Evolutionary conservation across 2,329 filamentous ascomycete species (phyloP), one percentile per base, ranked within the genome.

Genomic region (Cladophialophora chaetospira): DNA sequence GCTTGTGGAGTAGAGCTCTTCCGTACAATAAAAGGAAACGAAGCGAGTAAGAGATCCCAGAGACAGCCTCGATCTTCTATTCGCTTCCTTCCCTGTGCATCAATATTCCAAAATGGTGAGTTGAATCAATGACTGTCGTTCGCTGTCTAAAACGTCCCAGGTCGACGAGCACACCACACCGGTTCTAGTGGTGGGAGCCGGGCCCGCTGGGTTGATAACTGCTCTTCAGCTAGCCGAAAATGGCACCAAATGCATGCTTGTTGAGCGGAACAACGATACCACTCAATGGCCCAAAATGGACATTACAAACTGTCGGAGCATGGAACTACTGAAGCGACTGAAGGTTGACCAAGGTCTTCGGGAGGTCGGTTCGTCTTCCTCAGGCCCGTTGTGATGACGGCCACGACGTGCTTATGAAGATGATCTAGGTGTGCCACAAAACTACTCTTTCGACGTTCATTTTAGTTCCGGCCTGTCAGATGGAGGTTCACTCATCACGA

Each of bases 261-360:
- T 63, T 8, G 70, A 71, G 51, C 60, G 58, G 15, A 69, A 67
- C 50, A 17, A 61, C 6, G 40, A 64, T 35, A 71, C 67, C 19
- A 72, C 68, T 1, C 61, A 65, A 61, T 74, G 70, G 70, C 72
- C 73, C 1, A 75, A 74, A 56, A 72, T 74, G 71, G 72, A 74
- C 49, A 45, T 69, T 13, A 72, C 70, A 0, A 74, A 73, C 48
- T 62, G 57, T 25, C 65, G 71, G 3, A 66, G 62, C 19, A 73
- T 75, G 72, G 72, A 73, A 53, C 48, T 73, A 1, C 61, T 72
- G 11, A 44, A 36, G 29, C 33, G 53, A 8, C 26, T 60, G 31
- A 29, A 40, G n/a, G 28, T 60, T 13, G 57, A 56, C 13, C 31
- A 38, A 5, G 53, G 53, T 6, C 13, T 60, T 3, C 17, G 57